Percentiles rank a stretch among this genome's conserved stretches.
Evolutionary conservation across 164 flowering plant genomes (phyloP).

Genomic region (Kingdonia uniflora): DNA sequence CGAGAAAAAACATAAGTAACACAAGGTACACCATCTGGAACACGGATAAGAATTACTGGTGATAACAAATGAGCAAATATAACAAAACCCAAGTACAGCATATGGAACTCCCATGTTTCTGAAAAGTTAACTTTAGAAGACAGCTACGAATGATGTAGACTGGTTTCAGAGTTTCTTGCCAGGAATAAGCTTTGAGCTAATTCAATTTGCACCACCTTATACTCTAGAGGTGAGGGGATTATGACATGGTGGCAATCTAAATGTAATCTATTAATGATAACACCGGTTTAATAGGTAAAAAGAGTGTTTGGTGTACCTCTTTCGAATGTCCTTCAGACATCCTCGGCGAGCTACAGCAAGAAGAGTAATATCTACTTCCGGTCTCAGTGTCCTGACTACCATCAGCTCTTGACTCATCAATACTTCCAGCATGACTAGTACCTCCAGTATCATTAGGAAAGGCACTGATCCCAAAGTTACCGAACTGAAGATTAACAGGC

Average conservation of each 20-base stretch:
- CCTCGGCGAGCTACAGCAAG: conserved; percentile 87
- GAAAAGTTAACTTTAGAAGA: no score
- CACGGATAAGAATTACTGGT: no score
- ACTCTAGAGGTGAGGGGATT: background rate
- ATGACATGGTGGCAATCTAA: background rate
- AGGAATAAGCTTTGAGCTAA: no score
- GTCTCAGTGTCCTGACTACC: conserved; percentile 30
- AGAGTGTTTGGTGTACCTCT: conserved; percentile 37
- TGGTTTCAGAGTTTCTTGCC: no score
- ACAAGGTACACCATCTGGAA: no score
- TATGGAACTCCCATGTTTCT: no score
- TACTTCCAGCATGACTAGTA: conserved; percentile 72
- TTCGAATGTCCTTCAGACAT: conserved; percentile 67
- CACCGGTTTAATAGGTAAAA: background rate
- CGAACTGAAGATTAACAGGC: conserved; percentile 81
- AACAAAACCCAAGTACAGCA: no score
- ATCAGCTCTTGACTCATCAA: conserved; percentile 60
- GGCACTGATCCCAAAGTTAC: conserved; percentile 73
- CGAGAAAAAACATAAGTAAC: no score
- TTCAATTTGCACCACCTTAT: no score
- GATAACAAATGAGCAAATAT: no score
- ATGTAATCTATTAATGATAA: background rate
- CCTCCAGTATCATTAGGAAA: conserved; percentile 74
- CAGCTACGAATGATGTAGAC: no score
- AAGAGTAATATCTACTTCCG: conserved; percentile 72